A percentile compares a stretch with the other conserved stretches of the same genome.
Conservation (phyloP, 1,284 basidiomycete species). For the Peniophora sp. region DNA sequence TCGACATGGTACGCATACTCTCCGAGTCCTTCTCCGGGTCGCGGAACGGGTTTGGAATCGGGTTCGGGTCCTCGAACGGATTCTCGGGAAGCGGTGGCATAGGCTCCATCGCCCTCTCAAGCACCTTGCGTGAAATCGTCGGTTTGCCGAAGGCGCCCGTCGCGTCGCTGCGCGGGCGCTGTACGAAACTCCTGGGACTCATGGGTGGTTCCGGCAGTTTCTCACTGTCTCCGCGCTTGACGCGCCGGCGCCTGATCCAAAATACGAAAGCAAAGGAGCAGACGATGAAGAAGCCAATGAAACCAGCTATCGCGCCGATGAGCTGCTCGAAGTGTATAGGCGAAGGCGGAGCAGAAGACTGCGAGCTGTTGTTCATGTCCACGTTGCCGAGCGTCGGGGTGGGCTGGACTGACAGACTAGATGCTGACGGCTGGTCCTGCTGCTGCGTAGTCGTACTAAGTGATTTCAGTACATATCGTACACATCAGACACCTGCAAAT, state of each 20-base stretch:
- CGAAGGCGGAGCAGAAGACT: too few species aligned
- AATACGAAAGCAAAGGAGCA: constrained; percentile 19
- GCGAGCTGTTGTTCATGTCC: background rate
- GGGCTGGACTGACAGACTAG: background rate
- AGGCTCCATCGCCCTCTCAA: background rate
- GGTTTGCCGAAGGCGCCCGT: background rate
- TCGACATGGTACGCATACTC: too few species aligned
- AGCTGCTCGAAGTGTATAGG: too few species aligned
- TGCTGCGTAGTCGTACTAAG: background rate
- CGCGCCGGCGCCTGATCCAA: constrained; percentile 16
- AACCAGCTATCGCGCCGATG: too few species aligned
- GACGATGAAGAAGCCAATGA: constrained; percentile 20
- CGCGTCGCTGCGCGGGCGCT: background rate
- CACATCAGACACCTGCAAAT: background rate
- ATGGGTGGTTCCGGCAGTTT: background rate
- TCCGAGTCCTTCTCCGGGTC: too few species aligned
- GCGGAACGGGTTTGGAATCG: background rate
- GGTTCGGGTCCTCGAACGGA: background rate
- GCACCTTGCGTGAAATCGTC: background rate
- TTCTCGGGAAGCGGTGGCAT: background rate
- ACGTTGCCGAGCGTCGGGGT: background rate
- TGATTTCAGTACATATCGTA: too few species aligned
- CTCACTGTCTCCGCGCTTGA: constrained; percentile 1
- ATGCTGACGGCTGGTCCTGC: background rate
- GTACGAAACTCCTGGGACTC: background rate